Evolutionary conservation across 2,329 filamentous ascomycete genomes (phyloP).

Genomic region (Pseudogymnoascus verrucosus): DNA sequence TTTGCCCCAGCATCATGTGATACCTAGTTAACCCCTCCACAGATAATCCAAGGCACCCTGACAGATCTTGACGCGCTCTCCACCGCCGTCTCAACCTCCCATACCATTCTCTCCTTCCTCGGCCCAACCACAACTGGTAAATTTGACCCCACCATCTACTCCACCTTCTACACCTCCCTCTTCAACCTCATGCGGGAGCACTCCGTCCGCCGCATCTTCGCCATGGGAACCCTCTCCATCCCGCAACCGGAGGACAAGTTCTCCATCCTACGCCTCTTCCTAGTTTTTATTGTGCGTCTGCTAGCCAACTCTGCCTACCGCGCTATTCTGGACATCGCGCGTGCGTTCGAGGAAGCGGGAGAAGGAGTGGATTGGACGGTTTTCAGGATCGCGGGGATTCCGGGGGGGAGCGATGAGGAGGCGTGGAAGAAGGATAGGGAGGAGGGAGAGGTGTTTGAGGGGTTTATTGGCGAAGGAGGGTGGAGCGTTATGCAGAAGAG

Average conservation of each 20-base stretch:
- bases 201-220: slow-evolving; percentile 20
- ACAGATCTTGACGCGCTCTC: slow-evolving; percentile 15
- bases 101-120: neutral
- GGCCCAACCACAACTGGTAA: slow-evolving; percentile 1
- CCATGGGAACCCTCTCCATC: slow-evolving; percentile 20
- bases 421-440: slow-evolving; percentile 17
- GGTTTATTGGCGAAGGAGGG: slow-evolving; percentile 19
- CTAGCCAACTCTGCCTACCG: slow-evolving; percentile 19
- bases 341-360: slow-evolving; percentile 19
- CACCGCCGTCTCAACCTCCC: slow-evolving; percentile 19
- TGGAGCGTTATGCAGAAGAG: slow-evolving; percentile 19
- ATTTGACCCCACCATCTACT: slow-evolving; percentile 19
- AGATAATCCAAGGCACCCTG: slow-evolving; percentile 13
- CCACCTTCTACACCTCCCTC: slow-evolving; percentile 18
- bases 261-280: slow-evolving; percentile 18
- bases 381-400: slow-evolving; percentile 19
- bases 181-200: slow-evolving; percentile 15
- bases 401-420: neutral
- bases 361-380: slow-evolving; percentile 21
- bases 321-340: slow-evolving; percentile 18
- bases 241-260: slow-evolving; percentile 17
- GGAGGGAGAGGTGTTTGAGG: slow-evolving; percentile 16
- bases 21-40: slow-evolving; percentile 19
- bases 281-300: slow-evolving; percentile 20
- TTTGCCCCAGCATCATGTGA: slow-evolving; percentile 16